Percentiles rank a stretch among this genome's conserved stretches.
Evolutionary conservation across 805 yeast genomes (phyloP).

Genomic region (Candida stauntonica): DNA sequence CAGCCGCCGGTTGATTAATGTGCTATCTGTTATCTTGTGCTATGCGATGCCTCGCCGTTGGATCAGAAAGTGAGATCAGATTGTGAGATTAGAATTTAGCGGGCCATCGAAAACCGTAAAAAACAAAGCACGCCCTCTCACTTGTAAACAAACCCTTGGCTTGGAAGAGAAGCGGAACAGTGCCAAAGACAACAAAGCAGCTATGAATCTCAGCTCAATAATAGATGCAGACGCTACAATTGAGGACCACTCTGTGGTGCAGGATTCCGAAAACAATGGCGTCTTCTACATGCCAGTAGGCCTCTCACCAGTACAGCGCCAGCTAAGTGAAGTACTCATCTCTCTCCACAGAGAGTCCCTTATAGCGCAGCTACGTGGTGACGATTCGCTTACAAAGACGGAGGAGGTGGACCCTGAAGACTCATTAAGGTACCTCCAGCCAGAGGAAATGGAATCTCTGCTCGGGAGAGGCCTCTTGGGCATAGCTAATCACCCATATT

Average conservation of each 20-base stretch:
- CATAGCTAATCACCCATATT: conserved; percentile 62
- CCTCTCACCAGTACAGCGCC: conserved; percentile 40
- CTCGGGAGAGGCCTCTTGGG: conserved; percentile 43
- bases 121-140: no score
- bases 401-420: neutral
- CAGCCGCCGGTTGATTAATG: conserved; percentile 1
- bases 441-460: conserved; percentile 36
- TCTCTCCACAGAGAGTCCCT: conserved; percentile 38
- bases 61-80: neutral
- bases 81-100: neutral
- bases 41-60: neutral
- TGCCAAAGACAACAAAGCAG: neutral
- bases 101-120: neutral
- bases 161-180: neutral
- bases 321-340: conserved; percentile 39
- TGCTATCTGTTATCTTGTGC: neutral
- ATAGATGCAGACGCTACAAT: conserved; percentile 9
- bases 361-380: conserved; percentile 16
- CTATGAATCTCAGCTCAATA: conserved; percentile 15
- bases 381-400: conserved; percentile 2
- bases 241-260: conserved; percentile 4
- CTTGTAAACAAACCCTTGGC: no score
- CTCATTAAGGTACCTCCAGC: conserved; percentile 9
- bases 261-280: neutral
- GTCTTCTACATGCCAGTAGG: conserved; percentile 37